These are phyloP conservation scores for Boletus reticulatus DNA, from an alignment of 768 basidiomycete genomes.

Conservation along the genomic window DNA sequence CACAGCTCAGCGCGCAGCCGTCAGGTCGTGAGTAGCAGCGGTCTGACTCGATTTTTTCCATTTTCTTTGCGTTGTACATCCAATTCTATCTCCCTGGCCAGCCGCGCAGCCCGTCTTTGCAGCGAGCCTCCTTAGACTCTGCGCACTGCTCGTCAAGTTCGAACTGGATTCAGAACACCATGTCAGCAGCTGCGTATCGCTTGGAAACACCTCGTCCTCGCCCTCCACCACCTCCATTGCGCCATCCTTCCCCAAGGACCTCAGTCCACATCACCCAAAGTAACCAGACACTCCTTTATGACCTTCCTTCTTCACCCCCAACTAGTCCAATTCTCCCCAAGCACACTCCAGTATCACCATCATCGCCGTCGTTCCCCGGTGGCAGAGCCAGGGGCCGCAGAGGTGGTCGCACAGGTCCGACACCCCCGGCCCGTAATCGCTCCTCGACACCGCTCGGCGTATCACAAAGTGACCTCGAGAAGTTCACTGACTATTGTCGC, in stretches of 20 bases:
- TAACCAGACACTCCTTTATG: slow-evolving; percentile 69
- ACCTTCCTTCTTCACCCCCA: slow-evolving; percentile 67
- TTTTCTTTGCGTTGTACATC: slow-evolving; percentile 19
- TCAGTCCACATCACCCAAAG: slow-evolving; percentile 45
- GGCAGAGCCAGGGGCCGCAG: slow-evolving; percentile 48
- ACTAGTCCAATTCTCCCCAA: slow-evolving; percentile 46
- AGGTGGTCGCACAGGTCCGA: slow-evolving; percentile 46
- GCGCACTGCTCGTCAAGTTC: slow-evolving; percentile 18
- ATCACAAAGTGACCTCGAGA: slow-evolving; percentile 66
- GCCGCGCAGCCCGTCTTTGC: slow-evolving; percentile 8
- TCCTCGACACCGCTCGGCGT: slow-evolving; percentile 70
- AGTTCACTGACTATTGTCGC: slow-evolving; percentile 73
- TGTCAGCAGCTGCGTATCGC: slow-evolving; percentile 64
- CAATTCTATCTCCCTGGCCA: slow-evolving; percentile 13
- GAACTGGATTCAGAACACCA: slow-evolving; percentile 39
- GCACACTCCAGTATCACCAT: slow-evolving; percentile 46
- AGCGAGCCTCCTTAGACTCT: background rate
- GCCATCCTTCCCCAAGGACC: slow-evolving; percentile 46
- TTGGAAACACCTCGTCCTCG: slow-evolving; percentile 63
- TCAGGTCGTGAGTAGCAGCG: slow-evolving; percentile 6
- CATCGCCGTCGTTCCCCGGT: slow-evolving; percentile 53
- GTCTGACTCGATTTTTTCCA: slow-evolving; percentile 5
- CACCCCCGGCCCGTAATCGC: slow-evolving; percentile 57
- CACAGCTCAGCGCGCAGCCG: background rate
- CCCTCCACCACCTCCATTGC: slow-evolving; percentile 56